A percentile compares a stretch with the other conserved stretches of the same genome.
phyloP scores from a whole-genome alignment of 1,139 yeast genomes.

The Kodamaea ohmeri region DNA sequence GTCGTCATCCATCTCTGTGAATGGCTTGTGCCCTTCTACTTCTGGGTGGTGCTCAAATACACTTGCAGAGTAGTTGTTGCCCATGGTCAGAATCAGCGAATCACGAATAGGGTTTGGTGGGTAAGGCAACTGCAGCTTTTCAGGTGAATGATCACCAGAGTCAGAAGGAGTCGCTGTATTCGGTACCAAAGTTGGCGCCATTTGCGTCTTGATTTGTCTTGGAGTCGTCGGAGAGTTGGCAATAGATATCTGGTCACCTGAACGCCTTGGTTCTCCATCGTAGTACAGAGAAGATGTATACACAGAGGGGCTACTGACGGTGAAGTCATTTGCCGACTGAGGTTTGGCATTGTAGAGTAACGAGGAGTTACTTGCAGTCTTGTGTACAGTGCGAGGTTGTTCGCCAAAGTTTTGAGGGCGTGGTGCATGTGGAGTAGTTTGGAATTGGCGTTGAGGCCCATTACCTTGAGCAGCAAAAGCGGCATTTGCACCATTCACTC shows the following conservation, averaged over 20 bases:
- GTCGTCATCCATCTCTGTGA: slow-evolving; percentile 40
- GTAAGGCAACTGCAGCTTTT: slow-evolving; percentile 23
- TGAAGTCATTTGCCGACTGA: slow-evolving; percentile 36
- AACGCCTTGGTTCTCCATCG: slow-evolving; percentile 11
- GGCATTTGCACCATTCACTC: neutral
- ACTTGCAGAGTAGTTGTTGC: slow-evolving; percentile 16
- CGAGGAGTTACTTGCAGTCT: slow-evolving; percentile 19
- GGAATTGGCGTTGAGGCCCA: too few species aligned
- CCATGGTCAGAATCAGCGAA: slow-evolving; percentile 10
- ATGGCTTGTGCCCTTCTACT: slow-evolving; percentile 49
- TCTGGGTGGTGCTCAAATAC: slow-evolving; percentile 48
- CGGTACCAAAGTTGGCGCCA: slow-evolving; percentile 33
- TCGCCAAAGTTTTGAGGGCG: slow-evolving; percentile 12
- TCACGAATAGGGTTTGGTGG: slow-evolving; percentile 13
- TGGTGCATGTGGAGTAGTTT: slow-evolving; percentile 7
- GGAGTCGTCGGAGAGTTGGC: slow-evolving; percentile 29
- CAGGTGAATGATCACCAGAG: slow-evolving; percentile 23
- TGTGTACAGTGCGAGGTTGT: slow-evolving; percentile 10
- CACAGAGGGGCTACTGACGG: slow-evolving; percentile 16
- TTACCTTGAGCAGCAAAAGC: too few species aligned
- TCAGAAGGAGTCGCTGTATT: slow-evolving; percentile 29
- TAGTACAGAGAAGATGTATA: slow-evolving; percentile 13
- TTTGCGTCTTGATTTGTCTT: slow-evolving; percentile 17
- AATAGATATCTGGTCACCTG: slow-evolving; percentile 11
- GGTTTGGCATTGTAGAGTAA: slow-evolving; percentile 35